phyloP scores from a whole-genome alignment of 192 early-diverging fungal species.

The Gaertneriomyces sp. region DNA sequence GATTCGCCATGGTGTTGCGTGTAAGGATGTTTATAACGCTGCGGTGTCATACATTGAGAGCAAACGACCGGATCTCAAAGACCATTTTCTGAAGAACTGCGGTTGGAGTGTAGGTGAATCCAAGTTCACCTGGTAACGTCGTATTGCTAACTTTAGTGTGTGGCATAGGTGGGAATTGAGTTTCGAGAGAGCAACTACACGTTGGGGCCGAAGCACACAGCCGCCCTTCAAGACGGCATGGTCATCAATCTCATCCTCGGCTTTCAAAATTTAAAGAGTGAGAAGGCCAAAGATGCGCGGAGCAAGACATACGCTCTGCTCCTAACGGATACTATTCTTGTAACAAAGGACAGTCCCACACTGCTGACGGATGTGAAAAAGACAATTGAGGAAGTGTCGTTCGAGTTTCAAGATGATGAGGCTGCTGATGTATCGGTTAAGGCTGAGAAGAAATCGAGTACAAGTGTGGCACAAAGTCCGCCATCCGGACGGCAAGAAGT shows the following conservation, averaged over 20 bases:
- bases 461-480: neutral
- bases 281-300: constrained; percentile 65
- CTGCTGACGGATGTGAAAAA: constrained; percentile 66
- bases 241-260: constrained; percentile 79
- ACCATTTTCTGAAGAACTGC: constrained; percentile 80
- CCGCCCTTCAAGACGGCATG: constrained; percentile 75
- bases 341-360: constrained; percentile 59
- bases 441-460: constrained; percentile 4
- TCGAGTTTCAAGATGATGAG: constrained; percentile 44
- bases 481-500: constrained; percentile 6
- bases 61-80: constrained; percentile 80
- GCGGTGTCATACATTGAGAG: constrained; percentile 66
- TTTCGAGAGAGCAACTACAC: constrained; percentile 81
- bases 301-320: constrained; percentile 79
- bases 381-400: constrained; percentile 43
- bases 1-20: constrained; percentile 70
- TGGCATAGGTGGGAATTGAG: constrained; percentile 81
- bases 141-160: constrained; percentile 13
- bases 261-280: constrained; percentile 79
- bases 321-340: constrained; percentile 69
- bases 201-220: constrained; percentile 67
- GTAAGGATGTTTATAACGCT: constrained; percentile 73
- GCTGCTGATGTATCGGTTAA: constrained; percentile 34
- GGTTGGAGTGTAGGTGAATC: constrained; percentile 68
- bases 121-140: constrained; percentile 12